A percentile compares a stretch with the other conserved stretches of the same genome.
phyloP scores from a whole-genome alignment of 805 yeast genomes.

The Metschnikowia borealis region DNA sequence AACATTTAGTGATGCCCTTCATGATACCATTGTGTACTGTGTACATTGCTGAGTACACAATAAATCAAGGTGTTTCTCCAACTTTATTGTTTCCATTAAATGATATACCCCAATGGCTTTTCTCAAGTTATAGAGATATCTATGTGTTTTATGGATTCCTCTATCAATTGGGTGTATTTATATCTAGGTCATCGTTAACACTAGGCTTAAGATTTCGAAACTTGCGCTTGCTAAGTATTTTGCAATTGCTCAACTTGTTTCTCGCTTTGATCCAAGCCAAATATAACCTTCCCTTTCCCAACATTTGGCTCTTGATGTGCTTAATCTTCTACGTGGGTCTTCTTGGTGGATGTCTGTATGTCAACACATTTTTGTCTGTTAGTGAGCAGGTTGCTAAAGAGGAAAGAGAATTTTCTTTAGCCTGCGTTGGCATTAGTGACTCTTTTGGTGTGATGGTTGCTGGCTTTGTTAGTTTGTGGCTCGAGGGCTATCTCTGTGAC shows the following conservation, averaged over 20 bases:
- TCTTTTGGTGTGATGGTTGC: conserved; percentile 82
- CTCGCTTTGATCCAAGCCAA: conserved; percentile 63
- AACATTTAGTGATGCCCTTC: conserved; percentile 53
- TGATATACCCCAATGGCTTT: conserved; percentile 55
- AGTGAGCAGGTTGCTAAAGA: conserved; percentile 50
- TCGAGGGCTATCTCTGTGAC: conserved; percentile 70
- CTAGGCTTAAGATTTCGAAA: conserved; percentile 53
- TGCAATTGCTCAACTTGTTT: conserved; percentile 64
- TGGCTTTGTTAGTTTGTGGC: conserved; percentile 66
- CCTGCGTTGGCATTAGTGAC: conserved; percentile 80
- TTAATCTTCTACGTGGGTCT: conserved; percentile 83
- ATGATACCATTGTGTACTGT: conserved; percentile 85
- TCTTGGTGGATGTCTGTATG: conserved; percentile 86
- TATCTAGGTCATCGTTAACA: conserved; percentile 80
- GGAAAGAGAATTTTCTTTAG: conserved; percentile 59
- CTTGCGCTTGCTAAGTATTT: conserved; percentile 56
- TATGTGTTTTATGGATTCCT: conserved; percentile 88
- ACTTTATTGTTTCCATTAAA: conserved; percentile 76
- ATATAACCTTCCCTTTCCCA: conserved; percentile 50
- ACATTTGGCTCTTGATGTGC: conserved; percentile 56
- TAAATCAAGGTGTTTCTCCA: conserved; percentile 90
- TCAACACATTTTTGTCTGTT: conserved; percentile 79
- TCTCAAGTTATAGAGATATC: conserved; percentile 69
- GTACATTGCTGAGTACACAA: conserved; percentile 79
- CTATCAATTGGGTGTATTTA: conserved; percentile 89